Conservation (phyloP, 345 rosid genomes). For the Balakata baccata region DNA sequence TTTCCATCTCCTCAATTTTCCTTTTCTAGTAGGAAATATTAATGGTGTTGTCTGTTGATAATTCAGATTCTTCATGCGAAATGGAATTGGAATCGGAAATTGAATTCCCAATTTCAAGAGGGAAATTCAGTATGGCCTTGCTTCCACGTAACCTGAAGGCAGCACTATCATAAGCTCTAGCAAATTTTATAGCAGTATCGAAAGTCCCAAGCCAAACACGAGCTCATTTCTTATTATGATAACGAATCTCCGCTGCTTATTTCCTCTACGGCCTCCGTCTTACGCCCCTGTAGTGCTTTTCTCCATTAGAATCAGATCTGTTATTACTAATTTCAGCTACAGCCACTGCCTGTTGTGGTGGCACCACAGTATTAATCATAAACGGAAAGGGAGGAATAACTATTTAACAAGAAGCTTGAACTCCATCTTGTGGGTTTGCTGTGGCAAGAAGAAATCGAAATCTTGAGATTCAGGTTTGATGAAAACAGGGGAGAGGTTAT, state of each 20-base stretch:
- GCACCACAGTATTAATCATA: neutral
- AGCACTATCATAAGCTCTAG: conserved; percentile 80
- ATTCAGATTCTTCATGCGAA: conserved; percentile 7
- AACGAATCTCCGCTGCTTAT: conserved; percentile 86
- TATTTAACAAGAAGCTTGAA: conserved; percentile 19
- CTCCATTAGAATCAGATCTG: conserved; percentile 16
- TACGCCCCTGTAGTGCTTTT: conserved; percentile 77
- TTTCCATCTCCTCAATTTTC: conserved; percentile 29
- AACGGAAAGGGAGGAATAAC: conserved; percentile 40
- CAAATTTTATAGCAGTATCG: conserved; percentile 76
- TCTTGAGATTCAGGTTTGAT: conserved; percentile 14
- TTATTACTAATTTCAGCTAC: neutral
- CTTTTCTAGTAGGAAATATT: conserved; percentile 29
- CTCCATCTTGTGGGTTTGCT: neutral
- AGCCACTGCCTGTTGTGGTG: conserved; percentile 2
- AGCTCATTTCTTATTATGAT: conserved; percentile 76
- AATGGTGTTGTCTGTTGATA: neutral
- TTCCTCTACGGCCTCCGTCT: conserved; percentile 88
- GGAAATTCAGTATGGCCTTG: conserved; percentile 87
- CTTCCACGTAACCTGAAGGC: conserved; percentile 82
- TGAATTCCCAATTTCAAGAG: conserved; percentile 56
- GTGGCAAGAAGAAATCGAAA: neutral
- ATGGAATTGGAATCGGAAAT: conserved; percentile 7
- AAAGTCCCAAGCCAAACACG: conserved; percentile 93
- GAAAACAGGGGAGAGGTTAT: conserved; percentile 3